These are phyloP conservation scores for Sequoiadendron giganteum DNA, from an alignment of 75 land plant genomes.

Conservation along the genomic window DNA sequence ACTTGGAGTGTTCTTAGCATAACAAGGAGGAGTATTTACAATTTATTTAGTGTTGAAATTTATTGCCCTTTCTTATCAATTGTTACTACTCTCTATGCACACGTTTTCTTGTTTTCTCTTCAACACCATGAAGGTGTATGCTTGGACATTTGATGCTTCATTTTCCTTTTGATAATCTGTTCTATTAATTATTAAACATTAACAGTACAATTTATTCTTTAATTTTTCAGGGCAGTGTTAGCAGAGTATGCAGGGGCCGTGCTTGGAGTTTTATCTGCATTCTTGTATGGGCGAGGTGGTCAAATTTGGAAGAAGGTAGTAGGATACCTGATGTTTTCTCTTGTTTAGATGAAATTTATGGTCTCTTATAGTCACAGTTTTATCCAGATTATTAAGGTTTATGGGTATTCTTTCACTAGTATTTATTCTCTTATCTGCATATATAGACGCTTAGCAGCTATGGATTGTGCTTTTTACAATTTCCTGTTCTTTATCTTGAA, in stretches of 20 bases:
- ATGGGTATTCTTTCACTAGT: background rate
- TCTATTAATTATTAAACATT: background rate
- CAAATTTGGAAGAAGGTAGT: slow-evolving; percentile 80
- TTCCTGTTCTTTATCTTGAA: background rate
- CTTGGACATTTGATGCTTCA: background rate
- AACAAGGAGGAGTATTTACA: background rate
- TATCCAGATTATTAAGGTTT: background rate
- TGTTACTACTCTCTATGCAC: background rate
- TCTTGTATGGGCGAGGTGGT: slow-evolving; percentile 70
- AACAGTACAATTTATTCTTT: background rate
- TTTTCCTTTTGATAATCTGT: background rate
- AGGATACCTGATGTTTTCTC: background rate
- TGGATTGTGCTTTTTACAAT: background rate
- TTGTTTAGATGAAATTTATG: background rate
- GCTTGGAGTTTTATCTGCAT: slow-evolving; percentile 91
- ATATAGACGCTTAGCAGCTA: background rate
- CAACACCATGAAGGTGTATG: background rate
- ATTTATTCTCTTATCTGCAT: background rate
- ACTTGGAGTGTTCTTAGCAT: background rate
- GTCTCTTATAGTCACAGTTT: background rate
- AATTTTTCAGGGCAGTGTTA: slow-evolving; percentile 63
- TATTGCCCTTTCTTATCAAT: background rate
- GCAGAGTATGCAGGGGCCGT: slow-evolving; percentile 96
- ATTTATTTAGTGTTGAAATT: background rate
- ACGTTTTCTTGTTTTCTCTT: background rate